phyloP scores from a whole-genome alignment of 768 basidiomycete genomes.

The Leucocoprinus leucothites region DNA sequence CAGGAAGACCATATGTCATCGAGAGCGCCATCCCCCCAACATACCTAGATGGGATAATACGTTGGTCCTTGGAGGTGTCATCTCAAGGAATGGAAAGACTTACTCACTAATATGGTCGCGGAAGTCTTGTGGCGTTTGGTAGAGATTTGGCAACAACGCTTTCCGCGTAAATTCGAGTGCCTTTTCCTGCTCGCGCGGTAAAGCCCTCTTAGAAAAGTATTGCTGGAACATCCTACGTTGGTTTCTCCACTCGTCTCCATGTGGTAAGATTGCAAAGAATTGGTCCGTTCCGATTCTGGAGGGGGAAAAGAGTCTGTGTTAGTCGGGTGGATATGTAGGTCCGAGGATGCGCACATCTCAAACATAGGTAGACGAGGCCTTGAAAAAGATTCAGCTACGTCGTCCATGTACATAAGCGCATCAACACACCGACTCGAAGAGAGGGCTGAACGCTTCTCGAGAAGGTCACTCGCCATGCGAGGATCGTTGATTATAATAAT shows the following conservation, averaged over 20 bases:
- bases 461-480: slow-evolving; percentile 10
- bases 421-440: slow-evolving; percentile 14
- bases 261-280: not conserved
- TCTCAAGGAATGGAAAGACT: not conserved
- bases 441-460: slow-evolving; percentile 13
- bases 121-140: not conserved
- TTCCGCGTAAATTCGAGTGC: not conserved
- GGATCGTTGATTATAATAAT: slow-evolving; percentile 15
- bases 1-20: not conserved
- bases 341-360: slow-evolving; percentile 5
- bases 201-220: not conserved
- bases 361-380: slow-evolving; percentile 1
- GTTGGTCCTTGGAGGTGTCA: not conserved
- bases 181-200: not conserved
- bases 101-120: not conserved
- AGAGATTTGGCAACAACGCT: not conserved
- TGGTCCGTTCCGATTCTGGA: not conserved
- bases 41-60: not conserved
- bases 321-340: not conserved
- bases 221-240: not conserved
- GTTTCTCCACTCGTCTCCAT: not conserved
- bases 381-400: no score
- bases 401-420: not conserved
- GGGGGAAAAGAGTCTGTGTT: no score
- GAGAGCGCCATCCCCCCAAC: not conserved